Percentiles rank a stretch among this genome's conserved stretches.
These are phyloP conservation scores for Claviceps digitariae DNA, from an alignment of 2,329 filamentous ascomycete genomes.

Conservation along the genomic window DNA sequence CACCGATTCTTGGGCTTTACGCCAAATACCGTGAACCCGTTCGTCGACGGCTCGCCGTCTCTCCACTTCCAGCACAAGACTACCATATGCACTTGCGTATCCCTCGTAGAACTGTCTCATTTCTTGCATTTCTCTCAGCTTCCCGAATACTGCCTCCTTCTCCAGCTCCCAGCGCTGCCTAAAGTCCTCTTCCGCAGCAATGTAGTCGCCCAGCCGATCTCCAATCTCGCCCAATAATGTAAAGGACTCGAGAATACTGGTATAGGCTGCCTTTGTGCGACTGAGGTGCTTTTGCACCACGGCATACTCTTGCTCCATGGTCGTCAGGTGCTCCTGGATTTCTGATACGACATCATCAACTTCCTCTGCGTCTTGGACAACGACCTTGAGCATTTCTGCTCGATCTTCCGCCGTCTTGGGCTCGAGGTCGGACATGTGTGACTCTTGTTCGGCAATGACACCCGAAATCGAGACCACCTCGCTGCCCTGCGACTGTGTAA, in stretches of 20 bases:
- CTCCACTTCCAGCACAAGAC: slow-evolving; percentile 70
- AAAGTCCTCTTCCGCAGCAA: slow-evolving; percentile 52
- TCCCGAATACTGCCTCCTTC: slow-evolving; percentile 51
- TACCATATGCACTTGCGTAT: slow-evolving; percentile 74
- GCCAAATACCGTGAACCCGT: slow-evolving; percentile 59
- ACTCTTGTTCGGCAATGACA: slow-evolving; percentile 46
- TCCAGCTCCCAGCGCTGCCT: slow-evolving; percentile 60
- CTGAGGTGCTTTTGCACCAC: slow-evolving; percentile 51
- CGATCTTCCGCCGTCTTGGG: slow-evolving; percentile 65
- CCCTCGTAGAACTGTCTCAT: slow-evolving; percentile 76
- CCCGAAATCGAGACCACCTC: slow-evolving; percentile 51
- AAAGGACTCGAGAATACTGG: slow-evolving; percentile 49
- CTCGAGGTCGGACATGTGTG: slow-evolving; percentile 40
- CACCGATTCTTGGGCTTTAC: slow-evolving; percentile 64
- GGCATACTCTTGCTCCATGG: slow-evolving; percentile 61
- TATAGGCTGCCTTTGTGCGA: slow-evolving; percentile 33
- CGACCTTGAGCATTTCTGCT: slow-evolving; percentile 68
- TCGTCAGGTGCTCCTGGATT: slow-evolving; percentile 60
- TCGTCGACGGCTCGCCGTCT: slow-evolving; percentile 60
- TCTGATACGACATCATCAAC: slow-evolving; percentile 54
- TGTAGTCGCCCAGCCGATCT: slow-evolving; percentile 48
- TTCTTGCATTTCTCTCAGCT: slow-evolving; percentile 62
- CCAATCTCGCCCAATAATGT: slow-evolving; percentile 54
- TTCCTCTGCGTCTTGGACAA: slow-evolving; percentile 56
- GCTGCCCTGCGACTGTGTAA: slow-evolving; percentile 31